A percentile compares a stretch with the other conserved stretches of the same genome.
phyloP scores from a whole-genome alignment of 257 asterid species.

The Lycium barbarum region DNA sequence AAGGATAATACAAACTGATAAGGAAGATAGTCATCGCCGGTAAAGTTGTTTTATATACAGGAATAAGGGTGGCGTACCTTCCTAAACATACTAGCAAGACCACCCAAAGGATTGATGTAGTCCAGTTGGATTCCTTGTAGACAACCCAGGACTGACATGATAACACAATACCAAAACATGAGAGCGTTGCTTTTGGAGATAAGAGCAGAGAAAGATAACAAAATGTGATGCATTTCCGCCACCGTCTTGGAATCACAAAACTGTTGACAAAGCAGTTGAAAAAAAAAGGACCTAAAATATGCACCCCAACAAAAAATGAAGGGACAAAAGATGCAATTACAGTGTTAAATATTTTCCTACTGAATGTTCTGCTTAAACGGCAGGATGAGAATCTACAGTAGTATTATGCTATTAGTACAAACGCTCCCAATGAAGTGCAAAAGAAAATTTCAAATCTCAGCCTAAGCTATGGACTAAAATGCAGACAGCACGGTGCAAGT shows the following conservation, averaged over 20 bases:
- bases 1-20: neutral
- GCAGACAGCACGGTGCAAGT: neutral
- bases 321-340: neutral
- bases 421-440: neutral
- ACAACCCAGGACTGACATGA: slow-evolving; percentile 70
- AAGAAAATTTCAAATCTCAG: neutral
- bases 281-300: slow-evolving; percentile 7
- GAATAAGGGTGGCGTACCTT: slow-evolving; percentile 55
- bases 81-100: slow-evolving; percentile 70
- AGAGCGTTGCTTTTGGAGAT: slow-evolving; percentile 26
- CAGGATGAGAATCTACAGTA: slow-evolving; percentile 5
- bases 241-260: neutral
- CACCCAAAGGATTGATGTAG: slow-evolving; percentile 59
- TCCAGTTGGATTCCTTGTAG: slow-evolving; percentile 78
- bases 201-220: neutral
- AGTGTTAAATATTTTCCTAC: neutral
- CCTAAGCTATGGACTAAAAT: neutral
- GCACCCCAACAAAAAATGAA: slow-evolving; percentile 13
- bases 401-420: neutral
- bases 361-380: slow-evolving; percentile 19
- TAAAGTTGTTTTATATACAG: neutral
- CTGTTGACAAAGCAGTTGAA: neutral
- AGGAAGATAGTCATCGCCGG: neutral
- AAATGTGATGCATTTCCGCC: neutral
- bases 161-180: slow-evolving; percentile 30